These are phyloP conservation scores for Eimeria necatrix DNA, from an alignment of 169 alveolate species.

Conservation along the genomic window DNA sequence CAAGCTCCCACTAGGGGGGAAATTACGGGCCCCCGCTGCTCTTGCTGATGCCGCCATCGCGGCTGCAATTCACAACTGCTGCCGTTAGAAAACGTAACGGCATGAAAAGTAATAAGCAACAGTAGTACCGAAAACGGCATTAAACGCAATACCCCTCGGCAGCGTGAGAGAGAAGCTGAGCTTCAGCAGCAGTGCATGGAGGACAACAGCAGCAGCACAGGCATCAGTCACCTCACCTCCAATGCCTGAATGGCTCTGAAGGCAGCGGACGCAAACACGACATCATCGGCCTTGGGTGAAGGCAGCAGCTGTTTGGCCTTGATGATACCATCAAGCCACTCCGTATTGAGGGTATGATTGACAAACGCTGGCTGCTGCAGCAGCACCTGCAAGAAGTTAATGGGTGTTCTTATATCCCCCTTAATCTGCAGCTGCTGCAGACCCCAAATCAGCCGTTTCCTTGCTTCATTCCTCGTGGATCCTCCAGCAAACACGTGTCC, in stretches of 20 bases:
- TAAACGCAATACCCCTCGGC: neutral
- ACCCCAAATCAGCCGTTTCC: conserved; percentile 85
- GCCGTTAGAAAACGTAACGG: neutral
- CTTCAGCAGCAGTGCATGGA: conserved; percentile 28
- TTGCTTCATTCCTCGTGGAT: conserved; percentile 82
- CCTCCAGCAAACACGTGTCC: conserved; percentile 94
- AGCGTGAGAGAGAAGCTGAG: neutral
- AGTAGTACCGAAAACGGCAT: neutral
- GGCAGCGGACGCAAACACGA: conserved; percentile 74
- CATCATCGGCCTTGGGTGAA: neutral
- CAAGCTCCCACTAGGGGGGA: neutral
- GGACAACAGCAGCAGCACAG: conserved; percentile 19
- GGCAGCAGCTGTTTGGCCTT: conserved; percentile 37
- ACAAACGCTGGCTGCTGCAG: conserved; percentile 86
- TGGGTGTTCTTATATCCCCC: conserved; percentile 90
- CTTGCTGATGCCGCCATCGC: neutral
- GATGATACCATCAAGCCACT: conserved; percentile 82
- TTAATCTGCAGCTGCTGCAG: conserved; percentile 87
- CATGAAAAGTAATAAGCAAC: neutral
- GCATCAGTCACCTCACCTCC: conserved; percentile 54
- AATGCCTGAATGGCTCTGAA: conserved; percentile 75
- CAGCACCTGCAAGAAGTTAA: conserved; percentile 86
- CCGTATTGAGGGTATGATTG: conserved; percentile 82
- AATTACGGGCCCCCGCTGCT: neutral
- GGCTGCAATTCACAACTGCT: neutral